Percentiles rank a stretch among this genome's conserved stretches.
phyloP scores from a whole-genome alignment of 768 basidiomycete genomes.

The Tulasnella sp. region DNA sequence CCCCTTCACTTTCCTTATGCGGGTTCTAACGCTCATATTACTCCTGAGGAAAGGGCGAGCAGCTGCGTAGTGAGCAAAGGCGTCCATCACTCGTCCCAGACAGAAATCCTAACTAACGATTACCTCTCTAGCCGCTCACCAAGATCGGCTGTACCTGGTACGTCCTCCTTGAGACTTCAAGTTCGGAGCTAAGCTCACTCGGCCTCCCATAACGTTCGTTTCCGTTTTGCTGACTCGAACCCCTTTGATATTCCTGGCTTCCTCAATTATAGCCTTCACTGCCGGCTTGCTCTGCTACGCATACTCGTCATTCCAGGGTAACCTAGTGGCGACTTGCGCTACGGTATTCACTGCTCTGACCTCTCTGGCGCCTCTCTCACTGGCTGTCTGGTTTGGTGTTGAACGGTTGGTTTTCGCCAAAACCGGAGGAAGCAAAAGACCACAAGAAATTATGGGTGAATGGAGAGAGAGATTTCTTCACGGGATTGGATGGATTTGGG shows the following conservation, averaged over 20 bases:
- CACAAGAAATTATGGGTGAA: not conserved
- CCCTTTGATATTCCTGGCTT: not conserved
- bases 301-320: not conserved
- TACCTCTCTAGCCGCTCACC: conserved; percentile 20
- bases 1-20: not conserved
- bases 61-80: conserved; percentile 17
- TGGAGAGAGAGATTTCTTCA: not conserved
- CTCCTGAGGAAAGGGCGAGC: conserved; percentile 7
- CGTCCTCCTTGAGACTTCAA: conserved; percentile 31
- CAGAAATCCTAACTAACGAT: not conserved
- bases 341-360: not conserved
- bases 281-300: not conserved
- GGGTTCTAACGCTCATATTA: not conserved
- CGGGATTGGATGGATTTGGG: not conserved
- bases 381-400: conserved; percentile 19
- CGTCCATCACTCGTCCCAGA: not conserved
- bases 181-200: not conserved
- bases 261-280: not conserved
- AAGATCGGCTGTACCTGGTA: conserved; percentile 15
- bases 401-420: conserved; percentile 19
- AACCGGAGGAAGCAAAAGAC: not conserved
- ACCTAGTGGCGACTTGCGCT: not conserved
- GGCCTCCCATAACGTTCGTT: not conserved
- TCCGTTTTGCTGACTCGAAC: not conserved
- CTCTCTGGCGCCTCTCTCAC: conserved; percentile 15